Conservation (phyloP, 441 rosid species). For the Arabidopsis hybrid region DNA sequence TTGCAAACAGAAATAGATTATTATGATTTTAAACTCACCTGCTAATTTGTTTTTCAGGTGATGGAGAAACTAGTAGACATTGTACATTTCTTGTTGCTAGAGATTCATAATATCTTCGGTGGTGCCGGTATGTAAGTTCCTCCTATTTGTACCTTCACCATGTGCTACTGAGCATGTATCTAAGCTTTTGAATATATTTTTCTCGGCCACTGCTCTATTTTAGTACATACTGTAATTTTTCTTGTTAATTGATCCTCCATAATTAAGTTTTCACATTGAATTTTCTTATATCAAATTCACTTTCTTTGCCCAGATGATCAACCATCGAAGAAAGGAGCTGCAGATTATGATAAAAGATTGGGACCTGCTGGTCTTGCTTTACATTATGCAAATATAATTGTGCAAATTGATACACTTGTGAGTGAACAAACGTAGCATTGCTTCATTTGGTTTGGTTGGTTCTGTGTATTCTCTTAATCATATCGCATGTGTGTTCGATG, state of each 20-base stretch:
- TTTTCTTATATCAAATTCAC: not conserved
- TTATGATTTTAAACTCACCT: not conserved
- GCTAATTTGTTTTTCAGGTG: constrained; percentile 54
- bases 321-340: constrained; percentile 49
- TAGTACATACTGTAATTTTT: constrained; percentile 4
- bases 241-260: constrained; percentile 10
- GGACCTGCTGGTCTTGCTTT: constrained; percentile 83
- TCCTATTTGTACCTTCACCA: constrained; percentile 38
- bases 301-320: constrained; percentile 49
- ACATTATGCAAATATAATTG: constrained; percentile 75
- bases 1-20: constrained; percentile 4
- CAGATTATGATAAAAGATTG: constrained; percentile 52
- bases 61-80: constrained; percentile 83
- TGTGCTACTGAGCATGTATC: constrained; percentile 17
- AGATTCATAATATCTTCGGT: constrained; percentile 61
- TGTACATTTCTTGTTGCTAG: constrained; percentile 67
- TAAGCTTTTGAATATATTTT: constrained; percentile 19
- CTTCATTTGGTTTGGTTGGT: constrained; percentile 37
- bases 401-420: constrained; percentile 80
- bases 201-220: not conserved
- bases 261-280: constrained; percentile 1
- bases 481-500: constrained; percentile 30
- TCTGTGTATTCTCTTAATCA: constrained; percentile 25
- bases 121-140: constrained; percentile 59
- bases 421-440: constrained; percentile 44